Conservation (phyloP, 2,329 filamentous ascomycete genomes). For the Sphaceloma murrayae region DNA sequence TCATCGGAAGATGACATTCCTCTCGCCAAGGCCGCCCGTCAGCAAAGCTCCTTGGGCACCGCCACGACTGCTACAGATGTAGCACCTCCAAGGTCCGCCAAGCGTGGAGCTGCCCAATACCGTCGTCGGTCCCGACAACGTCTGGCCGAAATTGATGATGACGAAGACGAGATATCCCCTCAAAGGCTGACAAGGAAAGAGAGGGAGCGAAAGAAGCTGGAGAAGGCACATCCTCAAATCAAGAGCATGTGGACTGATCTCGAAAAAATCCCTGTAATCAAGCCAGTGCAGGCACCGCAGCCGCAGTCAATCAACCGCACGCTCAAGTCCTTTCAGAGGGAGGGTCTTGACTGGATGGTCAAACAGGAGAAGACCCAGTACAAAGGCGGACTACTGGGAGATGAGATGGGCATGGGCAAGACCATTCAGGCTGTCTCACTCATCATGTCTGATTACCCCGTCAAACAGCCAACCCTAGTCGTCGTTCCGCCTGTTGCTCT, state of each 20-base stretch:
- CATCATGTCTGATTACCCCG: conserved; percentile 95
- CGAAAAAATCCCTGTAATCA: conserved; percentile 56
- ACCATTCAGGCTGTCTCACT: conserved; percentile 96
- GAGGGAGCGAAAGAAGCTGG: conserved; percentile 56
- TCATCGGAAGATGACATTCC: conserved; percentile 28
- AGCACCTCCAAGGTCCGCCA: too few species aligned
- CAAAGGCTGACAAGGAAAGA: conserved; percentile 27
- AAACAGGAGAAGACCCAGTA: conserved; percentile 78
- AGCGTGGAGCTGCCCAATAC: too few species aligned
- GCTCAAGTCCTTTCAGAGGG: conserved; percentile 86
- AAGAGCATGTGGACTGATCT: conserved; percentile 77
- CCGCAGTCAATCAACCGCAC: conserved; percentile 69
- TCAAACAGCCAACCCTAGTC: conserved; percentile 71
- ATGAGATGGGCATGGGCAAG: conserved; percentile 98
- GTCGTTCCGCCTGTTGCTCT: conserved; percentile 86
- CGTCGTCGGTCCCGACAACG: too few species aligned
- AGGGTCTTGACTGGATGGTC: conserved; percentile 90
- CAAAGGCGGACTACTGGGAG: conserved; percentile 82
- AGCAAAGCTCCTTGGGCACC: neutral
- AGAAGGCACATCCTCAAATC: conserved; percentile 67
- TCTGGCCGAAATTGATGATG: conserved; percentile 20
- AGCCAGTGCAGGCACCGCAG: conserved; percentile 55
- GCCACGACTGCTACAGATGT: conserved; percentile 11
- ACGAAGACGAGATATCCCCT: too few species aligned
- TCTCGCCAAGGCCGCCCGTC: conserved; percentile 15